phyloP scores from a whole-genome alignment of 495 filamentous ascomycete genomes.

The Trichoderma asperelloides region DNA sequence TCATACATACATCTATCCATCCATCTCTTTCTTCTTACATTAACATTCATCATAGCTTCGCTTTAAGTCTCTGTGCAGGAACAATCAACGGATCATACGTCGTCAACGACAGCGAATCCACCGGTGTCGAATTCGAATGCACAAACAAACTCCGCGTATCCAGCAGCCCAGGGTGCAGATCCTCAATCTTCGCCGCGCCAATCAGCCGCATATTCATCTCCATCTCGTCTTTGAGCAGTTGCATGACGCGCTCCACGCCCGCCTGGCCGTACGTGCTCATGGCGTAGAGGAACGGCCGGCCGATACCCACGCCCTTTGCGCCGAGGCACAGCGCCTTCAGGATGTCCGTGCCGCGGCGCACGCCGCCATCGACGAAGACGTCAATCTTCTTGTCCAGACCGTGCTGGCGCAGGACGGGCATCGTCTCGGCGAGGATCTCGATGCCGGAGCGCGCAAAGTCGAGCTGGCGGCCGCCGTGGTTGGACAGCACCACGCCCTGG shows the following conservation, averaged over 20 bases:
- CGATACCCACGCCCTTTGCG: constrained; percentile 88
- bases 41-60: constrained; percentile 19
- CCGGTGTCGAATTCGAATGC: constrained; percentile 56
- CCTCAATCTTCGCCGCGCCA: constrained; percentile 60
- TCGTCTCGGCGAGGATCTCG: constrained; percentile 90
- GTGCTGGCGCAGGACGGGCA: constrained; percentile 80
- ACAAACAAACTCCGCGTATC: constrained; percentile 65
- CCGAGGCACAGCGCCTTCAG: constrained; percentile 92
- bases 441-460: constrained; percentile 87
- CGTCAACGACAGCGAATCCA: constrained; percentile 50
- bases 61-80: constrained; percentile 29
- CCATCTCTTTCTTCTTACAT: background rate
- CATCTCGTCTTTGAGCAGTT: constrained; percentile 94
- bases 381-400: constrained; percentile 81
- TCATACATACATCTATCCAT: background rate
- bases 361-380: constrained; percentile 83
- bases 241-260: constrained; percentile 87
- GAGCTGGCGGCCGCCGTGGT: constrained; percentile 96
- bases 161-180: constrained; percentile 70
- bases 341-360: constrained; percentile 87
- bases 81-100: constrained; percentile 36
- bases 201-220: constrained; percentile 98
- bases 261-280: constrained; percentile 88
- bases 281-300: constrained; percentile 87
- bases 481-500: constrained; percentile 89